Base-by-base conservation (phyloP, 2,329 filamentous ascomycete species). In the Aspergillus amoenus region DNA sequence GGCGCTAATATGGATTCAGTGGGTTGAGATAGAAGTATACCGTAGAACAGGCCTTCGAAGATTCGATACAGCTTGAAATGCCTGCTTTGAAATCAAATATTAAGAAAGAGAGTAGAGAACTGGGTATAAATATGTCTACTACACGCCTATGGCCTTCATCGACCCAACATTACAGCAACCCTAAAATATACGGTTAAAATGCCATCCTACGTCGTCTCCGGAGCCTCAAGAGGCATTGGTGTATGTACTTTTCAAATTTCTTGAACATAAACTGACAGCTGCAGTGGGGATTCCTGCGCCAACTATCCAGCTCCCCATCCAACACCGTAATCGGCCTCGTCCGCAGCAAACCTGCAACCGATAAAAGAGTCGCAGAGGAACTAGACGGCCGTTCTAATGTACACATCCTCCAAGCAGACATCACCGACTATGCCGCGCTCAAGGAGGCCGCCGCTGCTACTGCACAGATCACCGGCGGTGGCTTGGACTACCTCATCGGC, bases 401-500 rank as follows among this genome's bases (percentile, higher is more conserved):
- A 46, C 73, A 77, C 56, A 70, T 83, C 57, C 22, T 84, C 18
- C 60, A 78, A 18, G 81, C 68, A 15, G 79, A 84, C 55, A 62
- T 83, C 37, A 70, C 68, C 9, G 68, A 78, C 58, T 70, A 73
- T 30, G 6, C n/a, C 8, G 27, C 40, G 1, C 27, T 44, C 1
- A 21, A 43, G 49, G 24, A 15, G 17, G 49, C 49, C 7, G 39
- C 40, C 5, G 49, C 24, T 11, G 68, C 30, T 18, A 67, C 62
- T 8, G 39, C 52, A 6, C 46, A 60, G 8, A 65, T 67, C 17
- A 61, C 64, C 21, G 65, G 62, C 21, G 65, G 42, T 4, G 55
- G 62, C 2, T 49, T 85, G 6, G 82, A 85, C 67, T 80, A 81
- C 57, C 64, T 85, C 6, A 79, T 85, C 32, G 78, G 76, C 46